Conservation (phyloP, 2,329 filamentous ascomycete species). For the Alternaria arborescens region DNA sequence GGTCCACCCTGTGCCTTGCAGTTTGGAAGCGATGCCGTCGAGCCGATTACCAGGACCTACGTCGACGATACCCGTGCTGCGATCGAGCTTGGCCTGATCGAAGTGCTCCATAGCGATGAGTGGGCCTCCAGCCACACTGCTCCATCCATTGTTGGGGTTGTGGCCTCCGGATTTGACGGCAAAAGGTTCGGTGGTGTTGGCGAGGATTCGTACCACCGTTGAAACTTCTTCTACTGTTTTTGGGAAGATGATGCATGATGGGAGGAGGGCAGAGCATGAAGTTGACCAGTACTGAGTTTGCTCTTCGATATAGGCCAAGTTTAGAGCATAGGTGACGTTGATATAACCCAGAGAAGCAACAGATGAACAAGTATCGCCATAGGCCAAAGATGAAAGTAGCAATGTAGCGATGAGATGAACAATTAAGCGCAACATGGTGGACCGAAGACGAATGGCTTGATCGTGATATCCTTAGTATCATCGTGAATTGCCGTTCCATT, state of each 20-base stretch:
- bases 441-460: neutral
- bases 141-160: constrained; percentile 58
- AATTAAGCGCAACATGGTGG: constrained; percentile 8
- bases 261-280: constrained; percentile 41
- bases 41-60: constrained; percentile 47
- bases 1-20: constrained; percentile 49
- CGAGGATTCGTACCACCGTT: constrained; percentile 60
- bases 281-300: constrained; percentile 46
- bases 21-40: constrained; percentile 50
- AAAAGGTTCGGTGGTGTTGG: constrained; percentile 47
- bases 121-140: constrained; percentile 56
- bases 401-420: constrained; percentile 5
- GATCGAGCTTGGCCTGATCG: constrained; percentile 39
- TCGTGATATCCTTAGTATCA: too few species aligned
- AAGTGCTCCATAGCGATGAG: constrained; percentile 53
- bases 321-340: constrained; percentile 28
- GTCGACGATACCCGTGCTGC: constrained; percentile 35
- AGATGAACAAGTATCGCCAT: constrained; percentile 31
- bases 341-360: constrained; percentile 35
- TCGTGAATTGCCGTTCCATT: neutral
- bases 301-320: constrained; percentile 37
- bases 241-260: constrained; percentile 44
- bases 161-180: constrained; percentile 57
- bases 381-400: constrained; percentile 5
- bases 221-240: constrained; percentile 61